Evolutionary conservation across 2,329 filamentous ascomycete species (phyloP), one percentile per base, ranked within the genome.

Genomic region (Colletotrichum aenigma): DNA sequence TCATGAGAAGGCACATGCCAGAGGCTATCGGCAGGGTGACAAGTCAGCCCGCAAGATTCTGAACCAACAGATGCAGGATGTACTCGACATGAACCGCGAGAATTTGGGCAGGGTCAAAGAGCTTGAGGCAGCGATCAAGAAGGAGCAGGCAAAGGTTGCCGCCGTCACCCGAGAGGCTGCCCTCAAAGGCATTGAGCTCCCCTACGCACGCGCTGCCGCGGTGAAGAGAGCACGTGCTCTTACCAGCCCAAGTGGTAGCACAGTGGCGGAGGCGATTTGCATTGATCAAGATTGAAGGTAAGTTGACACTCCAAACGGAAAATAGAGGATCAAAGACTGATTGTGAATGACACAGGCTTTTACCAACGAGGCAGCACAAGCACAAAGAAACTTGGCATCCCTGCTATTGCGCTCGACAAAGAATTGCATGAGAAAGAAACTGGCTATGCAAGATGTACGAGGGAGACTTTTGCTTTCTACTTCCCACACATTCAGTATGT

Each of bases 401-500:
- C n/a, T 48, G 16, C 43, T n/a, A 21, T 21, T 21, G 10, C 43
- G n/a, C 3, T 12, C 2, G 10, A 7, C 10, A 48, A 48, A 21
- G n/a, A 48, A 3, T 13, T 21, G n/a, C 43, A 21, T 9, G 12
- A 13, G n/a, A 48, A 48, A 48, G n/a, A 48, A 48, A 48, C n/a
- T 48, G 43, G 43, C 43, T 48, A 21, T 13, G n/a, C 6, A 1
- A 8, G 43, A 48, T 48, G n/a, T 7, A 21, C 0, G 0, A 0
- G n/a, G 43, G 10, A 13, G n/a, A 21, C 18, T 13, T 48, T 48
- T 4, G n/a, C 43, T 21, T n/a, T 48, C 43, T 48, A 48, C 10
- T 21, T 48, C n/a, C 43, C 12, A 48, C 10, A 48, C n/a, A 4
- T 48, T 13, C n/a, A 21, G 43, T 21, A 21, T 48, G 6, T 21